Evolutionary conservation across 1,284 basidiomycete species (phyloP), one percentile per base, ranked within the genome.

Genomic region (Earliella scabrosa): DNA sequence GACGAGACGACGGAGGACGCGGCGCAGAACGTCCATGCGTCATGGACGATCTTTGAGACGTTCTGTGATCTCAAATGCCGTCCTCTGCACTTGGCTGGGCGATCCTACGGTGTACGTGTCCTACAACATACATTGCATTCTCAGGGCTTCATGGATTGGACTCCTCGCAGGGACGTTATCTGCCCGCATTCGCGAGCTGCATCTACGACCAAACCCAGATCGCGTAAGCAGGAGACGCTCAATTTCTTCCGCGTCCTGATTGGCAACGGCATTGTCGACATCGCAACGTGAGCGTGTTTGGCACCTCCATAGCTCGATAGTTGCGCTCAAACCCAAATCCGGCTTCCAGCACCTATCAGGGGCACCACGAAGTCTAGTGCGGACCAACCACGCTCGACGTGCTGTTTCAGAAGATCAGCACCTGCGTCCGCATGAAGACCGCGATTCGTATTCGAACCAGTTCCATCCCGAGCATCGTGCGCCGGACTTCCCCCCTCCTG

Each of bases 171-270:
- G 90, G 92, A 1, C 83, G 88, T 35, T 93, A 93, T 71, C 76
- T 93, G 2, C 92, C 91, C 1, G 80, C 92, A 6, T 94, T 94
- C 59, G 92, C 91, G 0, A 83, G 86, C 46, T 86, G 92, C 58
- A 87, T 95, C 34, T 80, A 85, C 41, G 91, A 93, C 70, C 82
- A 88, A 57, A 93, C 94, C 70, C 70, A 77, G 50, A 65, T 81
- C 18, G 81, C 85, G 2, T 71, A 75, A 38, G 71, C 72, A 10
- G 77, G 71, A 78, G 29, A 79, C 81, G 2, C 78, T 94, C 66
- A 93, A 93, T 67, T 74, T 95, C 26, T 77, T 86, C 59, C 84
- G 80, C 59, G 76, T 87, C 2, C 64, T 86, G 24, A 86, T 87
- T 49, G 85, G 83, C 1, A 87, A 87, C 59, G 85, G 85, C 6